Conservation (phyloP, 805 yeast genomes). For the Monosporozyma servazzii region DNA sequence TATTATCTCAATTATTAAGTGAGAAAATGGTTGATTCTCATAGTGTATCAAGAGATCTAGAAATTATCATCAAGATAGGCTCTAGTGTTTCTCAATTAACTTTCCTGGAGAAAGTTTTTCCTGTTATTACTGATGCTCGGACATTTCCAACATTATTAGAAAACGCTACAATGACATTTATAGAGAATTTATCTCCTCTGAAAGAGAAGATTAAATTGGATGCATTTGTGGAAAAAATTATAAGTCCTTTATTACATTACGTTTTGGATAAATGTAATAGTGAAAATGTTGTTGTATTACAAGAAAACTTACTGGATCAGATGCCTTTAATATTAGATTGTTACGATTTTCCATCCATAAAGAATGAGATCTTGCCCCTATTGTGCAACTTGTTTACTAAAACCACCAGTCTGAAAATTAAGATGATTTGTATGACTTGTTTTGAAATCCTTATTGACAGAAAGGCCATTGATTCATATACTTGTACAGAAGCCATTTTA, state of each 20-base stretch:
- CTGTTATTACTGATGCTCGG: constrained; percentile 22
- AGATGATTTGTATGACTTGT: constrained; percentile 54
- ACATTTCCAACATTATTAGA: constrained; percentile 17
- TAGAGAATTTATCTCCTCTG: constrained; percentile 42
- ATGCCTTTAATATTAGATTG: constrained; percentile 35
- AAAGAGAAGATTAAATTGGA: constrained; percentile 41
- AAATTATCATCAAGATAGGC: constrained; percentile 55
- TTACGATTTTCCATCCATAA: constrained; percentile 60
- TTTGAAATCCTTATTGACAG: constrained; percentile 48
- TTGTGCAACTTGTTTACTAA: constrained; percentile 67
- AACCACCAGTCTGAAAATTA: constrained; percentile 76
- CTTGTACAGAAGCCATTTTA: constrained; percentile 68
- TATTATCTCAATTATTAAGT: constrained; percentile 32
- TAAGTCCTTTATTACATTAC: constrained; percentile 24
- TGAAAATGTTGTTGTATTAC: constrained; percentile 30
- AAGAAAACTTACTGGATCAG: constrained; percentile 43
- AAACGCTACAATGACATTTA: constrained; percentile 30
- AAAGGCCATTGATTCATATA: constrained; percentile 58
- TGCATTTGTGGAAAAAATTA: constrained; percentile 35
- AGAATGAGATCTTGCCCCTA: constrained; percentile 66
- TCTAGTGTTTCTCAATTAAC: constrained; percentile 61
- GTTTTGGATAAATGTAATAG: constrained; percentile 17
- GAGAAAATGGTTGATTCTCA: constrained; percentile 35
- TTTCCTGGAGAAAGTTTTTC: constrained; percentile 62
- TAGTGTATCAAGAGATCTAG: constrained; percentile 32